Percentiles rank a stretch among this genome's conserved stretches.
Conservation (phyloP, 2,329 filamentous ascomycete species). For the Colletotrichum sidae region DNA sequence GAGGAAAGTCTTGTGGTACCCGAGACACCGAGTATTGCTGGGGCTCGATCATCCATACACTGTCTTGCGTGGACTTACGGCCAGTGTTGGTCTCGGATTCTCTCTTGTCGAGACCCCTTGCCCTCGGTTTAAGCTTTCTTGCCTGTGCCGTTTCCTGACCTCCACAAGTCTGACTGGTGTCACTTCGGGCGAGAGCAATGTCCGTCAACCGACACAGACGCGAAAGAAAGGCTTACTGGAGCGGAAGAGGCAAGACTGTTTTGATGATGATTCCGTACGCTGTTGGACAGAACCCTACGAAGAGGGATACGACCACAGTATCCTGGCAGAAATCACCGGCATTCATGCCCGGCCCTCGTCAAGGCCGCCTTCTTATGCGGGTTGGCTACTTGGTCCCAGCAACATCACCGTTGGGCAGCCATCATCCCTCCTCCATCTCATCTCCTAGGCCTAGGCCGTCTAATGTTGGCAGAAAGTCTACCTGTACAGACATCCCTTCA, state of each 20-base stretch:
- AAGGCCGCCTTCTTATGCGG: slow-evolving; percentile 23
- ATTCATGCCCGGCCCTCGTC: slow-evolving; percentile 30
- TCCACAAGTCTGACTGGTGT: neutral
- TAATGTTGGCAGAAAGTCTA: slow-evolving; percentile 6
- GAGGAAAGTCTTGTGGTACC: no score
- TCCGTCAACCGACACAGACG: no score
- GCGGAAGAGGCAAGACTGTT: no score
- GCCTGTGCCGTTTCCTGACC: neutral
- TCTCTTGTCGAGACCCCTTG: no score
- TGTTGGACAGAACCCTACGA: neutral
- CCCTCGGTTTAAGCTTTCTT: no score
- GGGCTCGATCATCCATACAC: no score
- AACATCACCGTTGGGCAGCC: slow-evolving; percentile 37
- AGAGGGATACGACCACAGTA: slow-evolving; percentile 19
- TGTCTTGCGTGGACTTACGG: no score
- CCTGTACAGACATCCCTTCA: neutral
- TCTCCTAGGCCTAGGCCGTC: slow-evolving; percentile 21
- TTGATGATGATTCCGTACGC: no score
- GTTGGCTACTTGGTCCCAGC: slow-evolving; percentile 28
- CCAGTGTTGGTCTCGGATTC: no score
- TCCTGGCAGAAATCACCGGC: slow-evolving; percentile 29
- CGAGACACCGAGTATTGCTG: no score
- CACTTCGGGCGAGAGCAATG: no score
- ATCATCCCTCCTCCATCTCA: slow-evolving; percentile 32
- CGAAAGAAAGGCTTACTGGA: neutral